Evolutionary conservation across 78 protist genomes (phyloP).

Genomic region (Salpingoeca rosetta): DNA sequence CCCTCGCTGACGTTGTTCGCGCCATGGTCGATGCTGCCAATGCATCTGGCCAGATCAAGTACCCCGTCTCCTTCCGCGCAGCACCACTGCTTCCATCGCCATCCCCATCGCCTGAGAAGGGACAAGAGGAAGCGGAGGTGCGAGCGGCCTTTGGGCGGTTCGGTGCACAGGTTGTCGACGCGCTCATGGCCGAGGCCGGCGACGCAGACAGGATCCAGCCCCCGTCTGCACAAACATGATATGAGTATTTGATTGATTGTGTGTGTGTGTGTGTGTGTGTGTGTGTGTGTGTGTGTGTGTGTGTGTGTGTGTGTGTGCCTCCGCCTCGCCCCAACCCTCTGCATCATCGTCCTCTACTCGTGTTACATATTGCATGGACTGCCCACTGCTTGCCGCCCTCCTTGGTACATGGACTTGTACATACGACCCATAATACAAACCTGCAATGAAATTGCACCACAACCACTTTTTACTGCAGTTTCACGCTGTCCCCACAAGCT

Average conservation of each 20-base stretch:
- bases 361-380: not conserved
- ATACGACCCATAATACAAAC: not conserved
- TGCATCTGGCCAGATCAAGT: too few relatives aligned
- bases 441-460: not conserved
- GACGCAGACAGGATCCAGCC: not conserved
- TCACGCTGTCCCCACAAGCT: too few relatives aligned
- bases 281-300: not conserved
- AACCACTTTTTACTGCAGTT: not conserved
- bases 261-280: not conserved
- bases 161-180: not conserved
- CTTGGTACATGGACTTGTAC: not conserved
- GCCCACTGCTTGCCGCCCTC: not conserved
- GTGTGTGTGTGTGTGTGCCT: not conserved
- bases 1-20: too few relatives aligned
- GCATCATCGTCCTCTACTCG: not conserved
- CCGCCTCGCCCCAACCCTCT: not conserved
- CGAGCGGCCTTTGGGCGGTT: not conserved
- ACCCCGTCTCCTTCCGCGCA: too few relatives aligned
- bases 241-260: not conserved
- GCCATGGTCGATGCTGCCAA: too few relatives aligned
- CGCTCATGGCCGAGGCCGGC: not conserved
- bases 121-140: not conserved
- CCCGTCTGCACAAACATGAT: not conserved
- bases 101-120: not conserved
- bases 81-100: not conserved